Percentiles rank a stretch among this genome's conserved stretches.
Evolutionary conservation across 1,139 yeast genomes (phyloP).

Genomic region (Lodderomyces margitis): DNA sequence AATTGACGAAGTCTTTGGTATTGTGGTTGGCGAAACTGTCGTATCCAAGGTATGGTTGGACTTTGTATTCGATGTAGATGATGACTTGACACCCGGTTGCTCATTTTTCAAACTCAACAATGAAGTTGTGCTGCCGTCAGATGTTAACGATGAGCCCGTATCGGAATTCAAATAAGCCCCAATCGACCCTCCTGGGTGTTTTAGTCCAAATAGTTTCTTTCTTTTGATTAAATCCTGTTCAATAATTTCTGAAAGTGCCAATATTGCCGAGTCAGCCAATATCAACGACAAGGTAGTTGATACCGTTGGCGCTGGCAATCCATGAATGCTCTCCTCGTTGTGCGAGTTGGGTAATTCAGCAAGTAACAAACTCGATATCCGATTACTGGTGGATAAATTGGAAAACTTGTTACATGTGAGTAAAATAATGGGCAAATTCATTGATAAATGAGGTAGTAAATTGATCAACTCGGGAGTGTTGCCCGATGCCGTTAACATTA

Average conservation of each 20-base stretch:
- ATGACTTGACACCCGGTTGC: neutral
- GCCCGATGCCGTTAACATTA: conserved; percentile 79
- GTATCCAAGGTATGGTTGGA: neutral
- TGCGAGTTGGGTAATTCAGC: conserved; percentile 61
- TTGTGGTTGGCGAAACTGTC: neutral
- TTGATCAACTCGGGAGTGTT: conserved; percentile 73
- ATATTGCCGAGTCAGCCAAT: conserved; percentile 74
- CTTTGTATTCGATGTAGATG: neutral
- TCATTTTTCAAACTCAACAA: conserved; percentile 3
- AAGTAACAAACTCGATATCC: conserved; percentile 50
- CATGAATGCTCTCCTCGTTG: conserved; percentile 67
- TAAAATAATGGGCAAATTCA: conserved; percentile 53
- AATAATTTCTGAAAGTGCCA: conserved; percentile 68
- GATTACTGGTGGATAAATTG: conserved; percentile 43
- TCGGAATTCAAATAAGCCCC: conserved; percentile 47
- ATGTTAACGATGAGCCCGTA: conserved; percentile 3
- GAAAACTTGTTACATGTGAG: conserved; percentile 61
- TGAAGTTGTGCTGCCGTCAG: conserved; percentile 4
- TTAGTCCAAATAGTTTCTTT: conserved; percentile 55
- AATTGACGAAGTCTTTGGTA: conserved; percentile 14
- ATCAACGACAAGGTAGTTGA: conserved; percentile 76
- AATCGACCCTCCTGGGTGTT: conserved; percentile 92
- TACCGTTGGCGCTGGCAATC: conserved; percentile 85
- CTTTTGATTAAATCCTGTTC: conserved; percentile 56
- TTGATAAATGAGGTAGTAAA: conserved; percentile 58